Percentiles rank a stretch among this genome's conserved stretches.
Evolutionary conservation across 306 rosid species (phyloP).

Genomic region (Pachyrhizus erosus): DNA sequence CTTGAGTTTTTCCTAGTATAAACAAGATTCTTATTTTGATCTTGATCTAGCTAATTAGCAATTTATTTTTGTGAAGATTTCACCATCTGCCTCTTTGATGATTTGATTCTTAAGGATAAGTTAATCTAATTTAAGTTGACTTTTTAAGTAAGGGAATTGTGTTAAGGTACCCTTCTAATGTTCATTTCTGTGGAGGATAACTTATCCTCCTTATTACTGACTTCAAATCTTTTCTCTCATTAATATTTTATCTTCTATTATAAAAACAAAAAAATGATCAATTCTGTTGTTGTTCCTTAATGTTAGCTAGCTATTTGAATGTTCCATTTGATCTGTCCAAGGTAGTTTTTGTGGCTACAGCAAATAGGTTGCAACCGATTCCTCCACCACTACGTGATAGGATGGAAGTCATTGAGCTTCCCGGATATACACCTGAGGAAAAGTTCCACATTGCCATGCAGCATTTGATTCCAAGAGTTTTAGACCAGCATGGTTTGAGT

Average conservation of each 20-base stretch:
- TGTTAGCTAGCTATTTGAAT: conserved; percentile 80
- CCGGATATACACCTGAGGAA: conserved; percentile 98
- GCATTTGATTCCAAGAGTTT: conserved; percentile 96
- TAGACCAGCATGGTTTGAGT: conserved; percentile 90
- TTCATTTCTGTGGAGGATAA: conserved; percentile 10
- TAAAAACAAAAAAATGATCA: background rate
- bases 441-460: conserved; percentile 89
- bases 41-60: background rate
- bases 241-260: conserved; percentile 22
- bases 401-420: conserved; percentile 99
- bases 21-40: conserved; percentile 27
- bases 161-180: background rate
- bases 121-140: background rate
- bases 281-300: conserved; percentile 63
- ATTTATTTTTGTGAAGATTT: conserved; percentile 8
- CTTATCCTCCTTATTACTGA: conserved; percentile 10
- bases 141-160: background rate
- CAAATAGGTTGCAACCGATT: conserved; percentile 92
- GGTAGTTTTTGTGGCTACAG: conserved; percentile 94
- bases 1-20: conserved; percentile 20
- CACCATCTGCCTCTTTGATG: conserved; percentile 9
- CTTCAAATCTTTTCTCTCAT: background rate
- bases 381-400: conserved; percentile 94
- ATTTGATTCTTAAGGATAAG: conserved; percentile 36
- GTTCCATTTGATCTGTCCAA: conserved; percentile 97